Evolutionary conservation across 1,284 basidiomycete species (phyloP).

Genomic region (Moniliophthora roreri): DNA sequence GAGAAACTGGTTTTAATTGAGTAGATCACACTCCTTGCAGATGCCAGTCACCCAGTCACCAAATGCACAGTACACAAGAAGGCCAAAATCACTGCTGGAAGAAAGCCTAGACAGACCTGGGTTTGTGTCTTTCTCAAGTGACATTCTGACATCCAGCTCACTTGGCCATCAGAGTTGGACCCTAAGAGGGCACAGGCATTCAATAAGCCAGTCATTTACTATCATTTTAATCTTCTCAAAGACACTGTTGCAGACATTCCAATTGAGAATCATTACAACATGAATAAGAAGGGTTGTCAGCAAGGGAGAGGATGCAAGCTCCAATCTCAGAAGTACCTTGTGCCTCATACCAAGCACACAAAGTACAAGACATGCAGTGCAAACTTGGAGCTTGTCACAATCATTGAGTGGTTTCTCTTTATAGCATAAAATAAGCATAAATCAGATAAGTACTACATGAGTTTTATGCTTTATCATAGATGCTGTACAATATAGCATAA

Average conservation of each 20-base stretch:
- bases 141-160: conserved; percentile 23
- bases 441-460: too few relatives aligned
- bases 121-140: conserved; percentile 18
- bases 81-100: conserved; percentile 16
- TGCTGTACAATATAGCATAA: too few relatives aligned
- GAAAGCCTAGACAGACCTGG: conserved; percentile 18
- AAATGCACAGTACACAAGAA: conserved; percentile 18
- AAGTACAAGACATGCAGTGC: conserved; percentile 22
- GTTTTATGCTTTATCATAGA: too few relatives aligned
- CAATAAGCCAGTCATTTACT: conserved; percentile 24
- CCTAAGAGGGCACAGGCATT: conserved; percentile 30
- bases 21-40: conserved; percentile 20
- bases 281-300: conserved; percentile 38
- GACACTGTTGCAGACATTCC: conserved; percentile 26
- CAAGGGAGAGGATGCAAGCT: conserved; percentile 28
- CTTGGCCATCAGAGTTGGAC: conserved; percentile 25
- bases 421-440: too few relatives aligned
- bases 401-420: conserved; percentile 35
- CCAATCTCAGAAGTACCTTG: conserved; percentile 20
- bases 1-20: conserved; percentile 20
- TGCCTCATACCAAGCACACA: conserved; percentile 6
- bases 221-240: conserved; percentile 22
- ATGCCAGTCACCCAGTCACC: conserved; percentile 16
- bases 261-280: conserved; percentile 36
- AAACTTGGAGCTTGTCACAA: conserved; percentile 33